Evolutionary conservation across 306 rosid species (phyloP).

Genomic region (Cicer bijugum): DNA sequence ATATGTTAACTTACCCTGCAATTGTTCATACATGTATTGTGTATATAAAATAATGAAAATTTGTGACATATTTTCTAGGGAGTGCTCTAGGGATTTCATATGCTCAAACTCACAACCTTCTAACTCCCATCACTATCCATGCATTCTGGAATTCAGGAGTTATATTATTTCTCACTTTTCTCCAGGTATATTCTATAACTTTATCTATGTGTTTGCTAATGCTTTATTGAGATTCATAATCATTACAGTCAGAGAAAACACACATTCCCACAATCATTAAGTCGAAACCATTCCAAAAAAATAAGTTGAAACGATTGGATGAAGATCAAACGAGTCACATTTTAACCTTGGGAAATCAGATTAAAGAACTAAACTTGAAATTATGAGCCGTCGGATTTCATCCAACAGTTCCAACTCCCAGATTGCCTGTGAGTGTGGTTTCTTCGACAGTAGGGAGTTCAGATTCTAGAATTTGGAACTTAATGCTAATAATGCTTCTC

Average conservation of each 20-base stretch:
- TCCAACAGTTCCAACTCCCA: neutral
- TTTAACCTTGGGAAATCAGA: neutral
- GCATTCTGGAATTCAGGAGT: conserved; percentile 97
- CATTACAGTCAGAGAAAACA: neutral
- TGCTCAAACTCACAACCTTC: conserved; percentile 95
- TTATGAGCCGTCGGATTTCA: neutral
- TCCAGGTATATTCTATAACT: conserved; percentile 60
- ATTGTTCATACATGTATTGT: conserved; percentile 10
- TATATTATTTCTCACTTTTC: conserved; percentile 82
- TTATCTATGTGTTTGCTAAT: neutral
- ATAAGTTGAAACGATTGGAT: neutral
- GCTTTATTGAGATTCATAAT: neutral
- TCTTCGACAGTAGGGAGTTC: neutral
- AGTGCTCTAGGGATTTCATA: conserved; percentile 88
- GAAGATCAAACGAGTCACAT: neutral
- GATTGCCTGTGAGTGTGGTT: neutral
- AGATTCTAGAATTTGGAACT: neutral
- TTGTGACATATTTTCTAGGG: conserved; percentile 55
- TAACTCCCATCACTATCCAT: conserved; percentile 95
- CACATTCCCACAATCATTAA: neutral
- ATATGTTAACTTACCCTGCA: neutral
- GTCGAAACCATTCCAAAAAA: neutral
- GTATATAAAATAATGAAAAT: conserved; percentile 31
- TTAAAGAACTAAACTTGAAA: neutral
- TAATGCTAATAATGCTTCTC: conserved; percentile 34